These are phyloP conservation scores for Chrysoporthe deuterocubensis DNA, from an alignment of 2,329 filamentous ascomycete genomes.

Conservation along the genomic window DNA sequence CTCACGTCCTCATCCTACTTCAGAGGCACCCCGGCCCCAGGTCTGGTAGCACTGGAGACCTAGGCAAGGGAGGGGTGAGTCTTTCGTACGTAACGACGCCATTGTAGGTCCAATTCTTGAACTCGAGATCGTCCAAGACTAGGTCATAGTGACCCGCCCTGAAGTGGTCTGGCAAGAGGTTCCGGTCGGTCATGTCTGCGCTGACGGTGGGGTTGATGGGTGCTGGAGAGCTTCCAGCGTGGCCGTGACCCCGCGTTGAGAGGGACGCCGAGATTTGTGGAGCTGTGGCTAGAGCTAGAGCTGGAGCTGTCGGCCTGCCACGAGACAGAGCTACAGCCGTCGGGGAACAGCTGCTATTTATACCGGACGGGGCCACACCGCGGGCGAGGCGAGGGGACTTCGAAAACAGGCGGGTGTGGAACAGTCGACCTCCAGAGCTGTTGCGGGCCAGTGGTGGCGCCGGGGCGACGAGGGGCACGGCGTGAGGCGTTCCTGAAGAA, in stretches of 20 bases:
- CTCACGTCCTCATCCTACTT: background rate
- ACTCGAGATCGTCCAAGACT: slow-evolving; percentile 81
- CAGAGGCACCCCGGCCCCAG: background rate
- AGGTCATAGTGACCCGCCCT: slow-evolving; percentile 87
- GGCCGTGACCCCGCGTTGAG: slow-evolving; percentile 25
- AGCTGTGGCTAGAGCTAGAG: slow-evolving; percentile 11
- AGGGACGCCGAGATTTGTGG: slow-evolving; percentile 5
- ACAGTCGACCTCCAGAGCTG: background rate
- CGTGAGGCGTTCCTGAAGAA: background rate
- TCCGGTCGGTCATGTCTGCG: slow-evolving; percentile 59
- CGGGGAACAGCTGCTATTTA: slow-evolving; percentile 9
- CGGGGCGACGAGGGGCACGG: too few species aligned
- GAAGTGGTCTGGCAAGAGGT: slow-evolving; percentile 66
- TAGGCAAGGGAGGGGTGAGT: background rate
- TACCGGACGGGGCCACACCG: background rate
- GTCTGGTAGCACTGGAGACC: background rate
- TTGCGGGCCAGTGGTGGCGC: background rate
- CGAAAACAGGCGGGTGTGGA: background rate
- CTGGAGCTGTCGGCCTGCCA: background rate
- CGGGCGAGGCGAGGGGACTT: background rate
- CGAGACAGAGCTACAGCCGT: background rate
- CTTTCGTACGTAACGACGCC: slow-evolving; percentile 69
- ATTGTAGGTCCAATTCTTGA: slow-evolving; percentile 74
- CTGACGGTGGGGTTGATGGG: slow-evolving; percentile 1
- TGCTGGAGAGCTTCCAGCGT: slow-evolving; percentile 35